These are phyloP conservation scores for Styphnolobium japonicum DNA, from an alignment of 306 rosid genomes.

Conservation along the genomic window DNA sequence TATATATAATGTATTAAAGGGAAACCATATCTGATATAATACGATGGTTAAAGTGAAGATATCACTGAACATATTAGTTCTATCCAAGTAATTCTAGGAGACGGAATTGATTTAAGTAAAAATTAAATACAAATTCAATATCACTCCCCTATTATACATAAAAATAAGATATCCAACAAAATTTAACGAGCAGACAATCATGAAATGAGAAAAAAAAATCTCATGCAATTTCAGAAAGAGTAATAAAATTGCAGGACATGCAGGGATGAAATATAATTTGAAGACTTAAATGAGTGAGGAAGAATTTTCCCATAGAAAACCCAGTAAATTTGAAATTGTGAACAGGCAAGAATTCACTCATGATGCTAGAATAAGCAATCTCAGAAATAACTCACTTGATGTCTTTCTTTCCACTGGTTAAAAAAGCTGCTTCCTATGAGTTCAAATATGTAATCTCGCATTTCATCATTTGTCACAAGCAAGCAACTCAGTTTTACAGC, in stretches of 20 bases:
- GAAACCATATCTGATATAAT: neutral
- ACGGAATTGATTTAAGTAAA: too few species aligned
- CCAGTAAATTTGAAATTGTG: neutral
- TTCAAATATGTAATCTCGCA: slow-evolving; percentile 94
- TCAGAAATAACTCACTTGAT: slow-evolving; percentile 58
- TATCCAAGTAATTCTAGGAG: too few species aligned
- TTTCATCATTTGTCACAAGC: slow-evolving; percentile 91
- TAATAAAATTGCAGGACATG: neutral
- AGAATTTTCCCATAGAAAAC: neutral
- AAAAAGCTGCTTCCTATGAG: slow-evolving; percentile 80
- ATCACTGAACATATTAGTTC: neutral
- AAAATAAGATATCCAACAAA: neutral
- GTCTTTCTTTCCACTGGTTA: slow-evolving; percentile 90
- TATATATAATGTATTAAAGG: neutral
- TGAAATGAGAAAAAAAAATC: neutral
- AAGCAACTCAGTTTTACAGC: slow-evolving; percentile 79
- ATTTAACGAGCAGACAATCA: neutral
- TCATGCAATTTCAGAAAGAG: slow-evolving; percentile 4
- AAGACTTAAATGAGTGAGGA: neutral
- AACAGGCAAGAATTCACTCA: neutral
- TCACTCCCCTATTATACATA: neutral
- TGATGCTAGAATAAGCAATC: neutral
- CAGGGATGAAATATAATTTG: slow-evolving; percentile 1
- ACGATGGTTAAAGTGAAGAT: neutral
- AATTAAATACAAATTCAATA: too few species aligned